A percentile compares a stretch with the other conserved stretches of the same genome.
phyloP scores from a whole-genome alignment of 1,284 basidiomycete species.

The Tilletia setariae region DNA sequence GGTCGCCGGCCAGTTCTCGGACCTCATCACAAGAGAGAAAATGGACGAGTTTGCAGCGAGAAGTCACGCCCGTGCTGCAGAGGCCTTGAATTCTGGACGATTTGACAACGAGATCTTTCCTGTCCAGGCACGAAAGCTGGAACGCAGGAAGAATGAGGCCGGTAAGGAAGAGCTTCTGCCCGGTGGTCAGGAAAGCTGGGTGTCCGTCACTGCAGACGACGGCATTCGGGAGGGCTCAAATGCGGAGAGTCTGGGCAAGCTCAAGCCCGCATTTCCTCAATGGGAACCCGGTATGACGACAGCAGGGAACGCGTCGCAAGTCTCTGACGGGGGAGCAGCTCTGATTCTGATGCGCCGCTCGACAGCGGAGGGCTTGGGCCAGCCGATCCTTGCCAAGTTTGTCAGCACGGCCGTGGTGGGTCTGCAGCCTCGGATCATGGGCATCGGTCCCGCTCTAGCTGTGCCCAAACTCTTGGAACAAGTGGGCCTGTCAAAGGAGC shows the following conservation, averaged over 20 bases:
- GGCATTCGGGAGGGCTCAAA: slow-evolving; percentile 23
- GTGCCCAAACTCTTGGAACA: slow-evolving; percentile 46
- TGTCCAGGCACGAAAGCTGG: slow-evolving; percentile 42
- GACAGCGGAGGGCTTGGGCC: slow-evolving; percentile 43
- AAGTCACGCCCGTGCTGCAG: slow-evolving; percentile 38
- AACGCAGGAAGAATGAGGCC: slow-evolving; percentile 16
- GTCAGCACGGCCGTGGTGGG: slow-evolving; percentile 44
- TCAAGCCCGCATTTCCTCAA: slow-evolving; percentile 47
- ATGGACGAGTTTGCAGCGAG: slow-evolving; percentile 45
- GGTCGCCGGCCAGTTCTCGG: slow-evolving; percentile 33
- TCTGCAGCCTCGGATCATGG: slow-evolving; percentile 51
- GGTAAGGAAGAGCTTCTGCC: slow-evolving; percentile 27
- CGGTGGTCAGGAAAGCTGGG: neutral
- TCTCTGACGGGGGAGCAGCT: slow-evolving; percentile 49
- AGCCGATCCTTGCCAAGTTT: slow-evolving; percentile 48
- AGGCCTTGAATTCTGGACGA: slow-evolving; percentile 42
- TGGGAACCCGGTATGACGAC: slow-evolving; percentile 34
- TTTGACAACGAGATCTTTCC: slow-evolving; percentile 47
- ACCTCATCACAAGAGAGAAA: slow-evolving; percentile 38
- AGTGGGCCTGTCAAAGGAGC: slow-evolving; percentile 36
- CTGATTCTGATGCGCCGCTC: slow-evolving; percentile 45
- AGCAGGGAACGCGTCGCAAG: slow-evolving; percentile 51
- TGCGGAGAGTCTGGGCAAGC: slow-evolving; percentile 31
- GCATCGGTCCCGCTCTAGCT: slow-evolving; percentile 46
- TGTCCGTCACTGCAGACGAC: slow-evolving; percentile 13